Conservation (phyloP, 345 rosid genomes). For the Durio zibethinus region DNA sequence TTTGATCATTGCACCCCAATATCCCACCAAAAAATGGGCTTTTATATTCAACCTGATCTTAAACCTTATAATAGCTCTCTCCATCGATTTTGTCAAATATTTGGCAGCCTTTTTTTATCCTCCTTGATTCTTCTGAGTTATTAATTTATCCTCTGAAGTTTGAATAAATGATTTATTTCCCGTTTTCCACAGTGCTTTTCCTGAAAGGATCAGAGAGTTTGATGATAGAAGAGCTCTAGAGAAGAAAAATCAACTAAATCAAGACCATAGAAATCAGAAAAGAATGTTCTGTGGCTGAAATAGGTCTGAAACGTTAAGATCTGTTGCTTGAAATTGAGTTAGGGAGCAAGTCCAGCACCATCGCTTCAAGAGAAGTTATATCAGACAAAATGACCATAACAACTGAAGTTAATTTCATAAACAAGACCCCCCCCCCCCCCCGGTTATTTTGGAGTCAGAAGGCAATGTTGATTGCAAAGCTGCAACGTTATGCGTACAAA, state of each 20-base stretch:
- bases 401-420: slow-evolving; percentile 8
- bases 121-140: neutral
- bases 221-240: slow-evolving; percentile 50
- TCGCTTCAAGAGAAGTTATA: slow-evolving; percentile 27
- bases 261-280: slow-evolving; percentile 39
- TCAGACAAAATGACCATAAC: slow-evolving; percentile 21
- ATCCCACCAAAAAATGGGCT: neutral
- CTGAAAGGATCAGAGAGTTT: slow-evolving; percentile 72
- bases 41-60: neutral
- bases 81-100: neutral
- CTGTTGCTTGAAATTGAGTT: slow-evolving; percentile 54
- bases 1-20: neutral
- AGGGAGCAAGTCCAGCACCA: slow-evolving; percentile 21
- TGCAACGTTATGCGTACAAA: slow-evolving; percentile 6
- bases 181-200: slow-evolving; percentile 61
- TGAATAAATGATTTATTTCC: neutral
- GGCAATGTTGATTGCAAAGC: slow-evolving; percentile 8
- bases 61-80: neutral
- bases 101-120: neutral
- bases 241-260: slow-evolving; percentile 44
- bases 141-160: neutral
- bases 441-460: slow-evolving; percentile 25
- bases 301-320: slow-evolving; percentile 55
- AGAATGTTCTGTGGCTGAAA: slow-evolving; percentile 30
- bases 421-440: slow-evolving; percentile 19